These are phyloP conservation scores for Nepenthes gracilis DNA, from an alignment of 148 eudicot genomes.

Conservation along the genomic window DNA sequence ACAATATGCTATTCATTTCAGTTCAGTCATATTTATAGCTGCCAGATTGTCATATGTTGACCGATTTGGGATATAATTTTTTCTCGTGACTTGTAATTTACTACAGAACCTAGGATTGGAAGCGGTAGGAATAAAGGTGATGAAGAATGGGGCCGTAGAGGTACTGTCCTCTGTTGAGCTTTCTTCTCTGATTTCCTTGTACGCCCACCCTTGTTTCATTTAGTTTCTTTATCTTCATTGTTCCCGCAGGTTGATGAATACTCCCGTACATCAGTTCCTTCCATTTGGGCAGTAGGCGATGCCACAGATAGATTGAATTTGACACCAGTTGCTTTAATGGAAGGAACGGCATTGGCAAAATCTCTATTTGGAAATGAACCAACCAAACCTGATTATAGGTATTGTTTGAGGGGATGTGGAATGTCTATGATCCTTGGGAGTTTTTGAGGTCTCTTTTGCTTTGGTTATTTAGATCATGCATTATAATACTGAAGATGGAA, in stretches of 20 bases:
- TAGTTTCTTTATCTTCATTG: neutral
- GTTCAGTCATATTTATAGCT: no score
- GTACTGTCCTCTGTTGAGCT: slow-evolving; percentile 13
- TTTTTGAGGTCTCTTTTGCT: neutral
- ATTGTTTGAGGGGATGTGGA: slow-evolving; percentile 1
- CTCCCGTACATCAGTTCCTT: slow-evolving; percentile 85
- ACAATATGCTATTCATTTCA: no score
- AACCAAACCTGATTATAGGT: slow-evolving; percentile 92
- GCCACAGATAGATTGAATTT: slow-evolving; percentile 93
- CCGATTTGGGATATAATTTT: neutral
- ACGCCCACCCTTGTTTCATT: neutral
- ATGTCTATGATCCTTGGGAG: neutral
- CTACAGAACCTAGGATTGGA: slow-evolving; percentile 86
- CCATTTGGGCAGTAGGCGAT: slow-evolving; percentile 99
- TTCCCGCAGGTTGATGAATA: slow-evolving; percentile 65
- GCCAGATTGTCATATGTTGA: neutral
- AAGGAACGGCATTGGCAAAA: slow-evolving; percentile 91
- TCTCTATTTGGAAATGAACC: slow-evolving; percentile 80
- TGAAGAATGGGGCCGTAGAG: slow-evolving; percentile 79
- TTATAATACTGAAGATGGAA: no score
- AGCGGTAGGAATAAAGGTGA: slow-evolving; percentile 68
- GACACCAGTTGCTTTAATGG: slow-evolving; percentile 98
- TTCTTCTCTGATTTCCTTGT: neutral
- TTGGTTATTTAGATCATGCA: neutral
- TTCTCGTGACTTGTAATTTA: neutral